phyloP scores from a whole-genome alignment of 1,284 basidiomycete species.

The Inonotus hispidus region DNA sequence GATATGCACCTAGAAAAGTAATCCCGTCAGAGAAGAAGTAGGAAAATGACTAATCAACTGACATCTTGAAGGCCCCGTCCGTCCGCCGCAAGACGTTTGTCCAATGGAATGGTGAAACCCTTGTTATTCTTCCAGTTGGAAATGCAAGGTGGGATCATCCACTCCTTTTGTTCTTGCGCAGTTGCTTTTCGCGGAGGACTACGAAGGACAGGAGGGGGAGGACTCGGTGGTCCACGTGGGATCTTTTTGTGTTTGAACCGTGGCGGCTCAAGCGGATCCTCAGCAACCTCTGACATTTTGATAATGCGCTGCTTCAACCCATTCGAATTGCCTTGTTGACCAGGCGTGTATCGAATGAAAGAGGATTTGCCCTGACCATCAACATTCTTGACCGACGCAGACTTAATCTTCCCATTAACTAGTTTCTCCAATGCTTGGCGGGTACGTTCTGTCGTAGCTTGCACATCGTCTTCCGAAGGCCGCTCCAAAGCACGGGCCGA shows the following conservation, averaged over 20 bases:
- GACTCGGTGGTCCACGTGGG: slow-evolving; percentile 90
- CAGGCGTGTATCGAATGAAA: slow-evolving; percentile 96
- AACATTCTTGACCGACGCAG: slow-evolving; percentile 88
- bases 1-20: slow-evolving; percentile 72
- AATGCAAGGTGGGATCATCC: slow-evolving; percentile 99
- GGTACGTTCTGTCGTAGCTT: slow-evolving; percentile 86
- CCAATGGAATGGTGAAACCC: slow-evolving; percentile 98
- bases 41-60: slow-evolving; percentile 29
- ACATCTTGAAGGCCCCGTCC: slow-evolving; percentile 97
- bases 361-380: slow-evolving; percentile 74
- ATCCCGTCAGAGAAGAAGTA: slow-evolving; percentile 11
- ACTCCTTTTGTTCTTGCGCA: slow-evolving; percentile 96
- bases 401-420: slow-evolving; percentile 94
- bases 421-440: slow-evolving; percentile 89
- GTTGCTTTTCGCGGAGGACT: slow-evolving; percentile 96
- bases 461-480: slow-evolving; percentile 88
- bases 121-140: slow-evolving; percentile 99
- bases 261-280: slow-evolving; percentile 96
- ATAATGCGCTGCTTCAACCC: slow-evolving; percentile 92
- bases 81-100: slow-evolving; percentile 97
- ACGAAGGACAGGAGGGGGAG: slow-evolving; percentile 94
- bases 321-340: slow-evolving; percentile 67
- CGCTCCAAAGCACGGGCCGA: slow-evolving; percentile 75
- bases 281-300: slow-evolving; percentile 96
- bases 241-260: slow-evolving; percentile 99